phyloP scores from a whole-genome alignment of 1,284 basidiomycete genomes.

The Sporisorium reilianum region DNA sequence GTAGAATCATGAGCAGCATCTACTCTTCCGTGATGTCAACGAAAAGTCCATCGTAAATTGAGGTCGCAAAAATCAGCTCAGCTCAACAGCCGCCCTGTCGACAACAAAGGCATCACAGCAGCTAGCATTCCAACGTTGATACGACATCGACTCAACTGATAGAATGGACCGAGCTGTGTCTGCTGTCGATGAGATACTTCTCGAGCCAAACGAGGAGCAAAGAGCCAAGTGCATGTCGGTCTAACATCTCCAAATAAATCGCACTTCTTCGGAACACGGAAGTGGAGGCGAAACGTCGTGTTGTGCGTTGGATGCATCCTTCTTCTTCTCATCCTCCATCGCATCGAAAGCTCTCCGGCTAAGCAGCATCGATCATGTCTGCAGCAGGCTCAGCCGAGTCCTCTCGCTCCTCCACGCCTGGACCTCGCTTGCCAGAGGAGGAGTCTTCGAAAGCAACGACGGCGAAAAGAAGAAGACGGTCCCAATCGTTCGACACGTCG shows the following conservation, averaged over 20 bases:
- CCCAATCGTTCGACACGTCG: slow-evolving; percentile 28
- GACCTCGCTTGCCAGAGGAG: slow-evolving; percentile 5
- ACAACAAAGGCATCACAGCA: too few relatives aligned
- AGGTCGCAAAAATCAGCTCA: not conserved
- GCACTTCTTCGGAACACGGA: not conserved
- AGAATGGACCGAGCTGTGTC: too few relatives aligned
- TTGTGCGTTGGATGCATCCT: not conserved
- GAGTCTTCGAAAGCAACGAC: not conserved
- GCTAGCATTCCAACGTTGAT: too few relatives aligned
- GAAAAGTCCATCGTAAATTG: too few relatives aligned
- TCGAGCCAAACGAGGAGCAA: not conserved
- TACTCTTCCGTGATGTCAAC: too few relatives aligned
- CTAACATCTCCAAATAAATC: not conserved
- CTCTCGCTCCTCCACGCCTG: slow-evolving; percentile 19
- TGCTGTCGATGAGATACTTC: not conserved
- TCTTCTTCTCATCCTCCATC: not conserved
- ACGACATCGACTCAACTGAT: too few relatives aligned
- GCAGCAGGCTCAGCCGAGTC: not conserved
- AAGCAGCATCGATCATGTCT: not conserved
- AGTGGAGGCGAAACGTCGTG: slow-evolving; percentile 1
- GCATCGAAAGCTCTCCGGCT: not conserved
- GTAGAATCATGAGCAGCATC: too few relatives aligned
- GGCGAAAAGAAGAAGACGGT: slow-evolving; percentile 11
- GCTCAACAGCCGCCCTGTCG: too few relatives aligned
- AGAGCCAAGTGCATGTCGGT: too few relatives aligned